phyloP scores from a whole-genome alignment of 1,284 basidiomycete genomes.

The Hemileia vastatrix region DNA sequence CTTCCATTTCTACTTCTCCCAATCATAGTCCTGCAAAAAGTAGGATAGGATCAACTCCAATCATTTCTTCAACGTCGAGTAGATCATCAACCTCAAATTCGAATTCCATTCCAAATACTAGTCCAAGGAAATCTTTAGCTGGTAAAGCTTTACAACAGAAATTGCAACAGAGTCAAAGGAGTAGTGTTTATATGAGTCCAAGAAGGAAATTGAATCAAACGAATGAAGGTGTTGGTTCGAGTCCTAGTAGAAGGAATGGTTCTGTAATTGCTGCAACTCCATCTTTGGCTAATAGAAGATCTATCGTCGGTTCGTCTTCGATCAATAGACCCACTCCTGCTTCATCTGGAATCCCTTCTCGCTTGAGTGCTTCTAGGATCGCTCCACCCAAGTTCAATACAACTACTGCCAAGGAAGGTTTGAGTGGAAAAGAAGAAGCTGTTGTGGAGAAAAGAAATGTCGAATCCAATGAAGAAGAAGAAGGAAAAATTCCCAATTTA shows the following conservation, averaged over 20 bases:
- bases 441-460: neutral
- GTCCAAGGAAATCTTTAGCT: neutral
- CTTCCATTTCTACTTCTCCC: neutral
- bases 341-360: neutral
- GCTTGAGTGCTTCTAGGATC: neutral
- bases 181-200: neutral
- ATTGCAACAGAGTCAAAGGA: neutral
- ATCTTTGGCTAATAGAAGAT: neutral
- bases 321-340: neutral
- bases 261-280: neutral
- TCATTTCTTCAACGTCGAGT: no score
- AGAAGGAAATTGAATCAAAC: neutral
- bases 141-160: neutral
- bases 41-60: neutral
- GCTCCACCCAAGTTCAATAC: neutral
- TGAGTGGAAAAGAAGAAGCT: neutral
- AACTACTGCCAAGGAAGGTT: neutral
- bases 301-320: neutral
- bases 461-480: neutral
- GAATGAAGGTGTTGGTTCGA: neutral
- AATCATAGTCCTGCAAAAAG: neutral
- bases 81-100: no score
- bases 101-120: neutral
- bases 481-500: neutral
- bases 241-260: neutral